Evolutionary conservation across 352 stramenopile species (phyloP), one percentile per base, ranked within the genome.

Genomic region (Phytophthora rubi): DNA sequence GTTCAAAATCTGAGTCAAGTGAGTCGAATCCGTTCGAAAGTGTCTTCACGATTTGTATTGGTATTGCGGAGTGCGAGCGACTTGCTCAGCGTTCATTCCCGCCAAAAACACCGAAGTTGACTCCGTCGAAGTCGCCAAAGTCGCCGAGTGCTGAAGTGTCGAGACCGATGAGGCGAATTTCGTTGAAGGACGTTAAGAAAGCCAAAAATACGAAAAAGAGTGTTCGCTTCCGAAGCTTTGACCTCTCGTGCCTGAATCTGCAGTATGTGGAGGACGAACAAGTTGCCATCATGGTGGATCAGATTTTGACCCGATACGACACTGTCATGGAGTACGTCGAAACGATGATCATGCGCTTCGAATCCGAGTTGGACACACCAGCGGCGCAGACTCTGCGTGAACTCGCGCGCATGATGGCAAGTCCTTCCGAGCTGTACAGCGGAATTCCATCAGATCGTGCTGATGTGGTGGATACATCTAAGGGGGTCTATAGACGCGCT

Each of bases 181-280:
- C 57, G 18, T 63, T 23, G n/a, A 59, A 63, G 44, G 58, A 59
- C 45, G 12, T 63, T 13, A 39, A 62, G 54, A 62, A 77, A 53
- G n/a, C 21, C 2, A 68, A 68, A 33, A 73, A 65, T 30, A 53
- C 32, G 62, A 81, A 79, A 45, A 86, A 86, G 35, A 71, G 68
- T 62, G 81, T 92, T n/a, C 74, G 80, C 0, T 92, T 92, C 37
- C 85, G 75, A 16, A 85, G 74, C 21, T 92, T 92, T 18, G 80
- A 91, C 52, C 67, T 92, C 2, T 92, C 85, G 6, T 88, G 82
- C 26, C 49, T 91, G 18, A 82, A 81, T 47, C 68, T 92, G 30
- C 70, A 86, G 26, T 91, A 92, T 44, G 71, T 85, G 26, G 73
- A 81, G 8, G 69, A 90, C 42, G 70, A 81, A 42, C 68, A 62